These are phyloP conservation scores for Dorcoceras hygrometricum DNA, from an alignment of 257 asterid species.

Conservation along the genomic window DNA sequence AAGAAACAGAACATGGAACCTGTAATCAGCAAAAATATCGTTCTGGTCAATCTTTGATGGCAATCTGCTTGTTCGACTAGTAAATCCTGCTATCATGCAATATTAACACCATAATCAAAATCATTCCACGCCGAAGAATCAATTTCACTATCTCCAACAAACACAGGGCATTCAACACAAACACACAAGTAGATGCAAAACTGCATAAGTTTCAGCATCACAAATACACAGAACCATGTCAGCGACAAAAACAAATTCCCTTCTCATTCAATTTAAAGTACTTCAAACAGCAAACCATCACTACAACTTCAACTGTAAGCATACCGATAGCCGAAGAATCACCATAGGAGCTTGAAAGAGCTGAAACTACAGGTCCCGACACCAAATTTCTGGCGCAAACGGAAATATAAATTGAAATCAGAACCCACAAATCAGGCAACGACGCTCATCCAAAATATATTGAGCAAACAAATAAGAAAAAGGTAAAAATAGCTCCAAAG, in stretches of 20 bases:
- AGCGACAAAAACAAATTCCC: too few relatives aligned
- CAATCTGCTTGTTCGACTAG: constrained; percentile 38
- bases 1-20: constrained; percentile 46
- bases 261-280: neutral
- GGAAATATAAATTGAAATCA: neutral
- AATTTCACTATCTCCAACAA: neutral
- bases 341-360: constrained; percentile 47
- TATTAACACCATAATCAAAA: constrained; percentile 16
- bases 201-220: neutral
- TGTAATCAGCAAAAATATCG: constrained; percentile 35
- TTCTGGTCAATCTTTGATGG: constrained; percentile 46
- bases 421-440: neutral
- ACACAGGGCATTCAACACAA: neutral
- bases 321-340: constrained; percentile 53
- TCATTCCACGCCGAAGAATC: constrained; percentile 14
- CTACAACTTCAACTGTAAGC: constrained; percentile 4
- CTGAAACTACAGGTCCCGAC: constrained; percentile 35
- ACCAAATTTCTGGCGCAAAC: constrained; percentile 38
- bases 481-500: neutral
- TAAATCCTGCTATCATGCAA: constrained; percentile 51
- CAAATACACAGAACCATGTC: too few relatives aligned
- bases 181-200: neutral
- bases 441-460: neutral
- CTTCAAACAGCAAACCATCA: neutral
- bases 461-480: constrained; percentile 4